Conservation (phyloP, 75 land plant genomes). For the Selaginella tamariscina region DNA sequence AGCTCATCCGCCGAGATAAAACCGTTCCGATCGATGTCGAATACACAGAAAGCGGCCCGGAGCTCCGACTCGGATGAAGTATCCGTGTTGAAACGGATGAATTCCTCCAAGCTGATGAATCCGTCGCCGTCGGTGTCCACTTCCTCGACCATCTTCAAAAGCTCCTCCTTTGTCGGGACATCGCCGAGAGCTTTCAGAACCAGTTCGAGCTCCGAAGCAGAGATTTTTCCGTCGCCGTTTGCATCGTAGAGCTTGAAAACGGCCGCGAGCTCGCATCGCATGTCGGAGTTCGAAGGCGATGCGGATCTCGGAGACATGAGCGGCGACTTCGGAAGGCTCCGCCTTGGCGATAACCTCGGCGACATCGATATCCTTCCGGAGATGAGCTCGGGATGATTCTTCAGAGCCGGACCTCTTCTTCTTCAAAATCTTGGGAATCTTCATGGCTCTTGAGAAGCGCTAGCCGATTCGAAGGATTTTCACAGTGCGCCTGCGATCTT, state of each 20-base stretch:
- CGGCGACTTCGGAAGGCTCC: background rate
- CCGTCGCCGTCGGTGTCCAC: slow-evolving; percentile 58
- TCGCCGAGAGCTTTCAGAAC: slow-evolving; percentile 40
- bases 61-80: slow-evolving; percentile 22
- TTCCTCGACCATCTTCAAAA: slow-evolving; percentile 38
- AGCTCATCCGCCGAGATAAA: slow-evolving; percentile 55
- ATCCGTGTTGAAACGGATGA: slow-evolving; percentile 30
- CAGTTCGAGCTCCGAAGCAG: slow-evolving; percentile 35
- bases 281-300: background rate
- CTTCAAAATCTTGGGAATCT: background rate
- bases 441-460: background rate
- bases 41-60: slow-evolving; percentile 45
- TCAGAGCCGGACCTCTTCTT: background rate
- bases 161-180: slow-evolving; percentile 31
- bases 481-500: no score
- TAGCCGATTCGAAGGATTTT: background rate
- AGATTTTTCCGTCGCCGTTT: slow-evolving; percentile 56
- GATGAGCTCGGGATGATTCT: background rate
- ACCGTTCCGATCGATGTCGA: slow-evolving; percentile 54
- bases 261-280: slow-evolving; percentile 25
- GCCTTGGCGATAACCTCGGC: background rate
- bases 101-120: slow-evolving; percentile 45
- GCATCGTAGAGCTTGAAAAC: slow-evolving; percentile 46
- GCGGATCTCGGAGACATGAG: background rate
- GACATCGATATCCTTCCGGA: background rate